Conservation (phyloP, 176 grass and related monocot genomes). For the Ensete glaucum region DNA sequence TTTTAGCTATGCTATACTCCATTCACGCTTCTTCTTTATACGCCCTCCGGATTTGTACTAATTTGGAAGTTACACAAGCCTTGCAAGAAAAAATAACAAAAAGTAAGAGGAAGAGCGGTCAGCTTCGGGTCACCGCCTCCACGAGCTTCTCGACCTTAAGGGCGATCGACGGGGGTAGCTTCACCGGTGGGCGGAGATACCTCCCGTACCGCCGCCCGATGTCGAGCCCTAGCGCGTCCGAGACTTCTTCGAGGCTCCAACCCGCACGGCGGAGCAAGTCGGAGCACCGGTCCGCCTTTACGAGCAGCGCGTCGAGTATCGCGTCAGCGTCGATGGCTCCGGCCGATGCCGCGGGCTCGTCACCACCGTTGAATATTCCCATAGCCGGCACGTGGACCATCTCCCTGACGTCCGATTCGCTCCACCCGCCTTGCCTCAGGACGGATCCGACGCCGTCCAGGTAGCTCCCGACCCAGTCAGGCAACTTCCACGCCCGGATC, state of each 20-base stretch:
- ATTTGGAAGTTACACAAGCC: not conserved
- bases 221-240: not conserved
- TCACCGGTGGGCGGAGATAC: not conserved
- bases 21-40: too few relatives aligned
- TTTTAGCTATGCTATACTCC: too few relatives aligned
- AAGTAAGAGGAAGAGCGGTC: not conserved
- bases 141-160: conserved; percentile 8
- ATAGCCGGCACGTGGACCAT: conserved; percentile 3
- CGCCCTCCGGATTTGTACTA: not conserved
- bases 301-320: not conserved
- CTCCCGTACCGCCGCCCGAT: not conserved
- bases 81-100: not conserved
- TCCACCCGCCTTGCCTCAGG: conserved; percentile 16
- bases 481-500: not conserved
- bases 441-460: conserved; percentile 11
- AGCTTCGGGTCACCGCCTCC: conserved; percentile 10
- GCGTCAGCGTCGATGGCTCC: not conserved
- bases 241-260: conserved; percentile 12
- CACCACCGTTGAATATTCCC: not conserved
- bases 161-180: conserved; percentile 3
- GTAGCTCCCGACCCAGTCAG: conserved; percentile 12
- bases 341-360: not conserved
- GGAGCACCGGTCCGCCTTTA: conserved; percentile 15
- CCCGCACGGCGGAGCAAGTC: conserved; percentile 10
- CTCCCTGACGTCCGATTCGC: conserved; percentile 14